Evolutionary conservation across 345 rosid genomes (phyloP), one percentile per base, ranked within the genome.

Genomic region (Eucalyptus marginata): DNA sequence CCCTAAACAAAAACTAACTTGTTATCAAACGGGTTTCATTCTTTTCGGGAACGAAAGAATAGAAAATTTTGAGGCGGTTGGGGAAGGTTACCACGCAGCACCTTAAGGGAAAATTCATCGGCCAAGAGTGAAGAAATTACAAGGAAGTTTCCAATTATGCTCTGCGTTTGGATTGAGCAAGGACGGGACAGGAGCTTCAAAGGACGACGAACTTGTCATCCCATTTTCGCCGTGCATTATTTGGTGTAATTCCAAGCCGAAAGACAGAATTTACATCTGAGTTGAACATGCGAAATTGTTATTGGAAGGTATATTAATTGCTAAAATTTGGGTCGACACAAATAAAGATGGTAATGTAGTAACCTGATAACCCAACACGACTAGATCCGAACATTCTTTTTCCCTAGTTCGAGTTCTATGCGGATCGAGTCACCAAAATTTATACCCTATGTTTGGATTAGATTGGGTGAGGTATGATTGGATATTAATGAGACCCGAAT

Each of bases 391-490:
- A 33, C 4, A 8, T 33, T 68, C 1, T 33, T 33, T 68, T 68
- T 33, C 7, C 44, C 0, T 1, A 2, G 1, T 33, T 33, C 0
- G 4, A 11, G 80, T 33, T 68, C 25, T 17, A 33, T 33, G 13
- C 0, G 7, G 44, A 36, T 33, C 2, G 0, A 22, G 44, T 33
- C 4, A 71, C 11, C 2, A 8, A 8, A 56, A 56, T 8, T 29
- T 29, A 29, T 6, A 64, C 4, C 15, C 0, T 25, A 1, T 54
- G 10, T 54, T 4, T 54, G 66, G 66, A 27, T 59, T 1, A 1
- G 22, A 0, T n/a, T 66, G 2, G 40, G 79, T 66, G 0, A 4
- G 5, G 3, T 66, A 3, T 0, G 3, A 33, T 15, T 0, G 3
- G 22, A 68, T 68, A 68, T 68, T 31, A 68, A 16, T 1, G 7